These are phyloP conservation scores for Pleurotus tuoliensis DNA, from an alignment of 768 basidiomycete species.

Conservation along the genomic window DNA sequence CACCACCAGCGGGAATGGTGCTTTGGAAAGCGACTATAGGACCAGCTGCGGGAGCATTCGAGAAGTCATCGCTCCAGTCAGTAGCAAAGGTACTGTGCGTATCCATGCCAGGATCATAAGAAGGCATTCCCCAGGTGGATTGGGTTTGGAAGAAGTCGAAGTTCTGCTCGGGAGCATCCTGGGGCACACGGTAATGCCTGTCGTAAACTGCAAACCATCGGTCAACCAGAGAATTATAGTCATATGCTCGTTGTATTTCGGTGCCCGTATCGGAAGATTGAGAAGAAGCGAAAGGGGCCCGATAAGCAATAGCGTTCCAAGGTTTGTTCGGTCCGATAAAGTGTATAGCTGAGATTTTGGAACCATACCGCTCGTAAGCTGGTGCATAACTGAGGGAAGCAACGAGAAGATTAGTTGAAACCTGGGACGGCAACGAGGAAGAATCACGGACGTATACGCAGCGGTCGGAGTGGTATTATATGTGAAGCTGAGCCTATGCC, in stretches of 20 bases:
- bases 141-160: constrained; percentile 68
- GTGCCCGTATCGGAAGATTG: constrained; percentile 19
- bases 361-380: constrained; percentile 91
- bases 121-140: constrained; percentile 54
- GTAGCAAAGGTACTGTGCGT: too few species aligned
- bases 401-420: constrained; percentile 18
- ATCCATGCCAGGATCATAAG: too few species aligned
- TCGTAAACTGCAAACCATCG: constrained; percentile 93
- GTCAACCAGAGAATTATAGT: constrained; percentile 80
- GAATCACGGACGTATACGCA: constrained; percentile 80
- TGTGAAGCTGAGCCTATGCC: constrained; percentile 94
- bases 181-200: constrained; percentile 69
- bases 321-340: constrained; percentile 98
- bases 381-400: constrained; percentile 76
- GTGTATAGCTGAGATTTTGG: constrained; percentile 82
- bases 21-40: constrained; percentile 13
- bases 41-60: constrained; percentile 11
- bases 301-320: constrained; percentile 74
- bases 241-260: constrained; percentile 47
- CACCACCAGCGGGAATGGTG: constrained; percentile 21
- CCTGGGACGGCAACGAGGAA: constrained; percentile 18
- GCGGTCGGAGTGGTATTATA: constrained; percentile 99
- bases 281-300: constrained; percentile 44
- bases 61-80: constrained; percentile 32
- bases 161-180: constrained; percentile 34